Base-by-base conservation (phyloP, 2,329 filamentous ascomycete species). In the Fusarium palustre region DNA sequence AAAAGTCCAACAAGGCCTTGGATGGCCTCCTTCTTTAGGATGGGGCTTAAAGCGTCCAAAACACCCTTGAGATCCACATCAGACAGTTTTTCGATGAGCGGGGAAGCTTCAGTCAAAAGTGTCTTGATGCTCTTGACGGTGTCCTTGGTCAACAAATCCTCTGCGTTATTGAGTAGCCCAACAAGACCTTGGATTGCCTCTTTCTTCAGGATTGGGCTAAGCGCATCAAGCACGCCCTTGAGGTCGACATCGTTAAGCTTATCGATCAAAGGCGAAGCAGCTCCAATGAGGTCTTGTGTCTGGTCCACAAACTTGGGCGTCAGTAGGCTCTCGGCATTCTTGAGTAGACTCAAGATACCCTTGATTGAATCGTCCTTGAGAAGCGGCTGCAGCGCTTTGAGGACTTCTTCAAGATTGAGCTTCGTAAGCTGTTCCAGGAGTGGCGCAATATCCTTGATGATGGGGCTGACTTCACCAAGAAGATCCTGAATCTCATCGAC, bases 361-460 rank as follows among this genome's bases (percentile, higher is more conserved):
- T 72, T 70, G 22, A 72, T 69, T 1, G 60, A 71, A 11, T 69
- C 49, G 1, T 53, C 36, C 2, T 73, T 77, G 1, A 82, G 73
- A 2, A 83, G 72, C 2, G 80, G 80, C 34, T 76, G 73, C 8
- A 82, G 41, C 4, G 79, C 74, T 11, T 78, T 70, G 5, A 77
- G 48, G n/a, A 77, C 45, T 6, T 76, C 76, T 54, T 76, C 60
- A 0, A 82, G 69, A 33, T 82, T 77, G 7, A 81, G 73, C 31
- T 78, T 76, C 24, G 75, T 75, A 4, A 82, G 72, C 10, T 71
- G 48, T 9, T 72, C 47, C 8, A 71, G 16, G 10, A 71, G 42
- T 1, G 69, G 69, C 2, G 65, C 42, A 55, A 77, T 72, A 3
- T 73, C 66, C 16, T 66, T 64, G 22, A 78, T 59, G 16, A 78